Evolutionary conservation across 305 asterid species (phyloP).

Genomic region (Rubia tinctorum): DNA sequence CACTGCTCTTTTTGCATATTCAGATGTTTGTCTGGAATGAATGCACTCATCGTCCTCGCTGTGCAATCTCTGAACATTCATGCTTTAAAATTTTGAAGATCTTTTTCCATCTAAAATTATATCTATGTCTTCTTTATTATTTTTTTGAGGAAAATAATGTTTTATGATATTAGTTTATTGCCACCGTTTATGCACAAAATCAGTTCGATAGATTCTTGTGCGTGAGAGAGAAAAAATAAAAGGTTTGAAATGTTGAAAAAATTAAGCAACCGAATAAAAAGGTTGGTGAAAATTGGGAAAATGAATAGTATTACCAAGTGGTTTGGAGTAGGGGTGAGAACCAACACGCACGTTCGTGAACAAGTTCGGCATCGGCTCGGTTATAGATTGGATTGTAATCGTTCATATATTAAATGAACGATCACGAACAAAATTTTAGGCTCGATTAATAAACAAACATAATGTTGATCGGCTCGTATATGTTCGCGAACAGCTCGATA

Average conservation of each 20-base stretch:
- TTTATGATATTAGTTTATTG: too few species aligned
- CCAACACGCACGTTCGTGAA: too few species aligned
- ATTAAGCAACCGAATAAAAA: not conserved
- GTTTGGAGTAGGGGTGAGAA: too few species aligned
- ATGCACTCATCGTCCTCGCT: conserved; percentile 22
- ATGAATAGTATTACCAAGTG: not conserved
- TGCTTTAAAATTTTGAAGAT: not conserved
- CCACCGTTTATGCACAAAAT: not conserved
- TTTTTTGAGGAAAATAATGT: too few species aligned
- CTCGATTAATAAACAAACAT: too few species aligned
- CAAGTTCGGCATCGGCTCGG: too few species aligned
- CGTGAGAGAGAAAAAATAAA: not conserved
- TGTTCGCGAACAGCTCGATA: too few species aligned
- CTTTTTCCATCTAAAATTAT: not conserved
- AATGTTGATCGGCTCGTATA: too few species aligned
- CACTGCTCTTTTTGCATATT: conserved; percentile 9
- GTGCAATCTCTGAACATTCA: conserved; percentile 35
- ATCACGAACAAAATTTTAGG: too few species aligned
- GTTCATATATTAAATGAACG: too few species aligned
- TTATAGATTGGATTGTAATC: too few species aligned
- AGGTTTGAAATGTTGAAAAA: not conserved
- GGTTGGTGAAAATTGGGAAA: not conserved
- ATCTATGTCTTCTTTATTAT: not conserved
- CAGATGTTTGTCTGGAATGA: not conserved
- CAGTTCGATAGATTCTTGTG: not conserved